Conservation (phyloP, 2,329 filamentous ascomycete species). For the Fusarium sp. region DNA sequence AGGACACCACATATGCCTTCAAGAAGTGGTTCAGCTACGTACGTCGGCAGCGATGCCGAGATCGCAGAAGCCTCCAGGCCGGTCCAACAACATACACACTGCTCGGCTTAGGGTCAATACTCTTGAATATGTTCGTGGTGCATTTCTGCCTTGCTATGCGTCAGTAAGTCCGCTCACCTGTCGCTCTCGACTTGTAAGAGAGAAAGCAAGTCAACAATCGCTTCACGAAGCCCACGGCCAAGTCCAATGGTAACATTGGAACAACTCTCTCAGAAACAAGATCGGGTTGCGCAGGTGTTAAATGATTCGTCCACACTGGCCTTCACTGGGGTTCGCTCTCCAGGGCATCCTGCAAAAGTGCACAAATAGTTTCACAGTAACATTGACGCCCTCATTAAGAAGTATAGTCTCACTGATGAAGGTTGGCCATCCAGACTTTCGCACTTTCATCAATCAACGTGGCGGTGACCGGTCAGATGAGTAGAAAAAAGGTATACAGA, state of each 20-base stretch:
- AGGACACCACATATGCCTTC: too few species aligned
- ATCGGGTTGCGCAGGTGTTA: too few species aligned
- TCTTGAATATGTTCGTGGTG: too few species aligned
- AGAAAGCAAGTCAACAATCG: not conserved
- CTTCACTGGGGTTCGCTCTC: too few species aligned
- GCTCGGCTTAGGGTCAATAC: too few species aligned
- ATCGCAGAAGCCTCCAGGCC: too few species aligned
- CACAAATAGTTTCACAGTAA: not conserved
- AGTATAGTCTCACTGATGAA: not conserved
- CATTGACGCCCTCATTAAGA: not conserved
- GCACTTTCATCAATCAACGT: not conserved
- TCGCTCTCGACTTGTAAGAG: not conserved
- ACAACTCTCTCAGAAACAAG: not conserved
- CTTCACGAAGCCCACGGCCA: not conserved
- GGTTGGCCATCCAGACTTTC: fast-evolving
- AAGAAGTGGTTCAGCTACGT: too few species aligned
- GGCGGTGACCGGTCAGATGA: not conserved
- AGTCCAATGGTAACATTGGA: not conserved
- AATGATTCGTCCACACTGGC: too few species aligned
- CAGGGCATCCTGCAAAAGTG: not conserved
- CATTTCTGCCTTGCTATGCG: too few species aligned
- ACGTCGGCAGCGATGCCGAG: too few species aligned
- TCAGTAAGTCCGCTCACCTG: too few species aligned
- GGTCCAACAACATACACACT: too few species aligned
- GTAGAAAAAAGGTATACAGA: not conserved